Conservation (phyloP, 257 asterid genomes). For the Coffea canephora region DNA sequence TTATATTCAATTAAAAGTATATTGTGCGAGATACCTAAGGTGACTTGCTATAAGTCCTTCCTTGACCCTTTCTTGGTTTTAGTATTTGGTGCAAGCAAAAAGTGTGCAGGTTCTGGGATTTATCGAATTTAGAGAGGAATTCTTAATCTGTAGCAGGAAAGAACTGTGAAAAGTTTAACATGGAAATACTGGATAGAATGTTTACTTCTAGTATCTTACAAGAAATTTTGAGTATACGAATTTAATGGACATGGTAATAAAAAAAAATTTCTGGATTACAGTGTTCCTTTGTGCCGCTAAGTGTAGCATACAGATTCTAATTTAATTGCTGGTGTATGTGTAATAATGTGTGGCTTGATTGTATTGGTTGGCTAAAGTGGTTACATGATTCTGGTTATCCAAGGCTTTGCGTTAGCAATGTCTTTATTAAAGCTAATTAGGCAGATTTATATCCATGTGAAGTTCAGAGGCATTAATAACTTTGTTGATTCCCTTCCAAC, state of each 20-base stretch:
- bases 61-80: not conserved
- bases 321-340: not conserved
- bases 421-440: too few species aligned
- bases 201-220: not conserved
- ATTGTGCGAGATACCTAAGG: not conserved
- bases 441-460: not conserved
- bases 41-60: not conserved
- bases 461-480: not conserved
- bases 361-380: not conserved
- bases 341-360: not conserved
- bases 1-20: not conserved
- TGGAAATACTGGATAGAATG: not conserved
- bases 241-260: not conserved
- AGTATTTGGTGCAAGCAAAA: too few species aligned
- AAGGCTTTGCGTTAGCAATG: not conserved
- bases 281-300: not conserved
- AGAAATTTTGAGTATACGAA: not conserved
- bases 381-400: not conserved
- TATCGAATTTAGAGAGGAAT: not conserved
- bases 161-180: not conserved
- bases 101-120: too few species aligned
- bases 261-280: not conserved
- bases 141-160: not conserved
- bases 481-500: not conserved
- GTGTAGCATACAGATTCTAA: not conserved